Conservation (phyloP, 805 yeast species). For the Candida berthetii region DNA sequence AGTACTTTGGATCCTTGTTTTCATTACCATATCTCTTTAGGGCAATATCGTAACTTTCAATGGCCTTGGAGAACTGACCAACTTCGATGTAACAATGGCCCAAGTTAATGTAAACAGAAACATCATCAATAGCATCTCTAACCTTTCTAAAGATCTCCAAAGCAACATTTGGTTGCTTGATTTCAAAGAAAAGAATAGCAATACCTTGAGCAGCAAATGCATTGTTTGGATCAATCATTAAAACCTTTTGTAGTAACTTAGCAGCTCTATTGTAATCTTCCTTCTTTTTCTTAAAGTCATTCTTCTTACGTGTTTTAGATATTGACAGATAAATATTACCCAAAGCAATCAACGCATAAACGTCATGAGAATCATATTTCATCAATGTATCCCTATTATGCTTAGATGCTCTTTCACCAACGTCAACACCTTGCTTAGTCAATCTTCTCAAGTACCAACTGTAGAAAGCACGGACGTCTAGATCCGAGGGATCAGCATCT, state of each 20-base stretch:
- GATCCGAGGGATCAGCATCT: conserved; percentile 45
- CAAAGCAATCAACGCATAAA: conserved; percentile 81
- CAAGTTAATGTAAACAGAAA: conserved; percentile 74
- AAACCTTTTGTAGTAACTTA: conserved; percentile 83
- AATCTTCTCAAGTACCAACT: conserved; percentile 80
- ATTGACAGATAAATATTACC: conserved; percentile 80
- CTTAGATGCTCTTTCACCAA: conserved; percentile 57
- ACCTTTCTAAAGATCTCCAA: conserved; percentile 82
- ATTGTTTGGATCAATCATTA: conserved; percentile 75
- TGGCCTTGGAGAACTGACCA: conserved; percentile 77
- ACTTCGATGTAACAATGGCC: conserved; percentile 85
- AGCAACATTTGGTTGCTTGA: conserved; percentile 67
- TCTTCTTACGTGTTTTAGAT: conserved; percentile 66
- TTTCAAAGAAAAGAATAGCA: conserved; percentile 88
- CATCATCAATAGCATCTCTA: conserved; percentile 83
- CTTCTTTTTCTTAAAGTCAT: conserved; percentile 51
- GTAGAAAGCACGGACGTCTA: conserved; percentile 85
- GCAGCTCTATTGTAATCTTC: conserved; percentile 86
- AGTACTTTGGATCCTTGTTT: conserved; percentile 56
- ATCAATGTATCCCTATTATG: conserved; percentile 85
- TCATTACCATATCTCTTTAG: conserved; percentile 53
- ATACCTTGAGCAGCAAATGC: conserved; percentile 98
- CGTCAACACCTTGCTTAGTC: conserved; percentile 34
- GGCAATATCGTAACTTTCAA: conserved; percentile 84
- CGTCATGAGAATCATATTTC: conserved; percentile 79